These are phyloP conservation scores for Elsinoe fawcettii DNA, from an alignment of 2,329 filamentous ascomycete genomes.

Conservation along the genomic window DNA sequence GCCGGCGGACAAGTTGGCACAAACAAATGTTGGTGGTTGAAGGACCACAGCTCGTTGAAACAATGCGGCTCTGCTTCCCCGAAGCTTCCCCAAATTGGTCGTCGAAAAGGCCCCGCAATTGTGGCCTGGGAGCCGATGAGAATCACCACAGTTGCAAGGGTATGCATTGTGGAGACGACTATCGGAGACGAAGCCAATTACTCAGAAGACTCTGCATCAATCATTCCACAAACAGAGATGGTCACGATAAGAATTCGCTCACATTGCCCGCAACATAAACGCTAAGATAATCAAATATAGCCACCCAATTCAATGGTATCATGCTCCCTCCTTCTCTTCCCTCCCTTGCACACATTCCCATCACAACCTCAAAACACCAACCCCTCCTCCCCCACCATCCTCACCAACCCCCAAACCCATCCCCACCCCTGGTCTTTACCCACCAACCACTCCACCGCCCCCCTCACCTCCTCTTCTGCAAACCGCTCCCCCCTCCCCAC, in stretches of 20 bases:
- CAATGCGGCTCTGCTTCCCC: neutral
- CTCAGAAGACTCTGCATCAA: too few species aligned
- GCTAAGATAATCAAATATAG: neutral
- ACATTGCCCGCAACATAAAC: neutral
- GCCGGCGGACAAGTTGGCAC: neutral
- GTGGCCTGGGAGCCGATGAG: neutral
- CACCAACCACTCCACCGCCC: conserved; percentile 69
- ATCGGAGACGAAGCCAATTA: too few species aligned
- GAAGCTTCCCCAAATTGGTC: neutral
- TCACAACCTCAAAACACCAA: neutral
- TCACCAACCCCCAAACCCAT: conserved; percentile 74
- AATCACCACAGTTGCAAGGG: too few species aligned
- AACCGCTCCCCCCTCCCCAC: conserved; percentile 55
- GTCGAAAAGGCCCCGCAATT: neutral
- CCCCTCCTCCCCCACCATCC: conserved; percentile 61
- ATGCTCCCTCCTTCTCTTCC: neutral
- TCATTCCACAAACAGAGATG: too few species aligned
- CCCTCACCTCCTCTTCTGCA: conserved; percentile 66
- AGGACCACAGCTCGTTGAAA: neutral
- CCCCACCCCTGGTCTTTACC: conserved; percentile 72
- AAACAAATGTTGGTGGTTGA: neutral
- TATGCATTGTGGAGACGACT: too few species aligned
- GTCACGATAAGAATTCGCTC: too few species aligned
- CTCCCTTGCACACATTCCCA: neutral
- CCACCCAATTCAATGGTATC: neutral